A percentile compares a stretch with the other conserved stretches of the same genome.
These are phyloP conservation scores for Coemansia sp. DNA, from an alignment of 192 early-diverging fungal species.

Conservation along the genomic window DNA sequence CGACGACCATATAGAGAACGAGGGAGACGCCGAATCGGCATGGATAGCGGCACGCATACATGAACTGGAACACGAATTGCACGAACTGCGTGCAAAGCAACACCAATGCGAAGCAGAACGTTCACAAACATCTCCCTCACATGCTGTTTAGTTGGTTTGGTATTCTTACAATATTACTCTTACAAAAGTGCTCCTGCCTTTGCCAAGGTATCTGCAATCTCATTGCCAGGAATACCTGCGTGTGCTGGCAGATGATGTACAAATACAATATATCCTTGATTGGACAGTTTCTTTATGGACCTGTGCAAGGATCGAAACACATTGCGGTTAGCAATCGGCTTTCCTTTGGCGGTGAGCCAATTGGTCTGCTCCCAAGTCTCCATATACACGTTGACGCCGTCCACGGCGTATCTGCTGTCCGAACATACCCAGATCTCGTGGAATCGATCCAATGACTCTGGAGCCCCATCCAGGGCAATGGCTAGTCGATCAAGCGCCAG, in stretches of 20 bases:
- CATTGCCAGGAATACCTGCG: slow-evolving; percentile 45
- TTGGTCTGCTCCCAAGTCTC: slow-evolving; percentile 38
- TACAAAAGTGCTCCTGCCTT: slow-evolving; percentile 48
- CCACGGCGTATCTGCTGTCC: slow-evolving; percentile 52
- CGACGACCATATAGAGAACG: slow-evolving; percentile 27
- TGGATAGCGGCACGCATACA: slow-evolving; percentile 40
- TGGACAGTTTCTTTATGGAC: slow-evolving; percentile 13
- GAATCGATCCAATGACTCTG: neutral
- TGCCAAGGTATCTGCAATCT: slow-evolving; percentile 48
- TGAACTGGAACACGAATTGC: slow-evolving; percentile 35
- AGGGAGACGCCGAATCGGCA: slow-evolving; percentile 23
- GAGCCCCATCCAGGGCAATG: neutral
- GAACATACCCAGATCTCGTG: slow-evolving; percentile 51
- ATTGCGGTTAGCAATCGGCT: slow-evolving; percentile 42
- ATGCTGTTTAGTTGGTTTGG: neutral
- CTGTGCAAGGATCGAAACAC: slow-evolving; percentile 29
- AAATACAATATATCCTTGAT: slow-evolving; percentile 34
- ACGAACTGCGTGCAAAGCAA: slow-evolving; percentile 8
- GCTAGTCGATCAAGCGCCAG: slow-evolving; percentile 23
- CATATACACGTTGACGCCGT: slow-evolving; percentile 42
- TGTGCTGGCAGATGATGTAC: slow-evolving; percentile 51
- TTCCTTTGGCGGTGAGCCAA: slow-evolving; percentile 47
- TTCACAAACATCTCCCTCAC: neutral
- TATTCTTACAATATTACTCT: neutral
- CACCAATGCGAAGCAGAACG: neutral